Evolutionary conservation across 2,329 filamentous ascomycete genomes (phyloP), one percentile per base, ranked within the genome.

Genomic region (Ophiostoma sp.): DNA sequence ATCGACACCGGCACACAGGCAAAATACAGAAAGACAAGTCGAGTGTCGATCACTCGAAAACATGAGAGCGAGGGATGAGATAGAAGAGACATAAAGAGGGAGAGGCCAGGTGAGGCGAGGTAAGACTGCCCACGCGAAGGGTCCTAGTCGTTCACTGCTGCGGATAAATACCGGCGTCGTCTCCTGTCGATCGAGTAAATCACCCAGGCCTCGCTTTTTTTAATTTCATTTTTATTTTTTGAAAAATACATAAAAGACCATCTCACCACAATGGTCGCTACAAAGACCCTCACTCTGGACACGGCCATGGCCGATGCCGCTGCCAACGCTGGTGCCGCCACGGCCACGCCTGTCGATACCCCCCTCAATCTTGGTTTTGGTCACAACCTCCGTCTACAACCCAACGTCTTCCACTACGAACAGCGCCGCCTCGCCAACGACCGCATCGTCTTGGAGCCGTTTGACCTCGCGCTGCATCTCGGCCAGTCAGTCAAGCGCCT

Each of bases 401-500:
- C 57, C 17, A 64, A 11, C 31, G 60, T 52, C 27, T 69, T 69
- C 35, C 52, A 62, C 67, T 71, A 71, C 31, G 67, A 69, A 17
- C 68, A 71, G 54, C 41, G 36, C 17, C 44, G 57, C 15, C 54
- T 71, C n/a, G 62, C 67, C 31, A 69, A 69, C 41, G 41, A 39
- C 48, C 44, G 69, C 20, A 48, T 71, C 11, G 67, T 64, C n/a
- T 33, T 71, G 8, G 70, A 69, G 20, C 68, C 68, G 13, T 71
- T 69, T 39, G 70, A 71, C 52, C 69, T 67, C 33, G 31, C 27
- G 10, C 39, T 68, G 4, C 70, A 71, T 44, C 52, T 69, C 4
- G 67, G 66, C 13, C 44, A 62, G 17, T 67, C 62, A 10, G 57
- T 71, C 20, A 36, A 60, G 17, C 36, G 44, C 3, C 64, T 71